Evolutionary conservation across 225 moss, liverwort and hornwort species (phyloP).

Genomic region (Antitrichia curtipendula): DNA sequence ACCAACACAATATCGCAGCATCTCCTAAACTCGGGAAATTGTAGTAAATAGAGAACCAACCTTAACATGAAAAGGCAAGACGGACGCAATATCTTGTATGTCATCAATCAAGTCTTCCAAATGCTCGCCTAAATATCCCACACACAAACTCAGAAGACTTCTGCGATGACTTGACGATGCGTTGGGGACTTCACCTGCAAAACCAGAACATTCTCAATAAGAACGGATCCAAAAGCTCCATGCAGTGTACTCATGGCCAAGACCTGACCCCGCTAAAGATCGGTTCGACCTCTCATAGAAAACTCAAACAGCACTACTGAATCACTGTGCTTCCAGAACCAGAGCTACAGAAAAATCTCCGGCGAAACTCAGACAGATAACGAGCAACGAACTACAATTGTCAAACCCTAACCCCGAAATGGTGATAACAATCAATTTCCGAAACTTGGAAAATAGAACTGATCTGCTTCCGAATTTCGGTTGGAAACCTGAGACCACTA

Average conservation of each 20-base stretch:
- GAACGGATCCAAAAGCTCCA: not conserved
- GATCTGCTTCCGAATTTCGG: not conserved
- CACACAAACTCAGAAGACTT: slow-evolving; percentile 71
- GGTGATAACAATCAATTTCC: not conserved
- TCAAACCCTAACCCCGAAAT: not conserved
- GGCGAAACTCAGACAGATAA: not conserved
- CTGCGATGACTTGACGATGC: slow-evolving; percentile 20
- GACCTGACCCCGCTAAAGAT: not conserved
- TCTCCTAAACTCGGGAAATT: not conserved
- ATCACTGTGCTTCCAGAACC: not conserved
- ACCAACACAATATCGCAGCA: not conserved
- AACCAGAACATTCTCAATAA: not conserved
- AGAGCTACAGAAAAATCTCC: not conserved
- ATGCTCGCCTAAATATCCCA: slow-evolving; percentile 71
- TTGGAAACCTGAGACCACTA: not conserved
- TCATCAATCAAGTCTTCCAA: slow-evolving; percentile 79
- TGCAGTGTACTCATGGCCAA: not conserved
- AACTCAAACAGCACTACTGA: not conserved
- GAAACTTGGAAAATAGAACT: not conserved
- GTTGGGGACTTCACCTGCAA: slow-evolving; percentile 24
- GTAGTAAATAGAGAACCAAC: not conserved
- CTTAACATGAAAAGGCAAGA: slow-evolving; percentile 66
- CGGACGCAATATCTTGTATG: slow-evolving; percentile 63
- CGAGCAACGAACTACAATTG: not conserved
- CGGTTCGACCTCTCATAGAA: not conserved